These are phyloP conservation scores for Spathaspora sp. DNA, from an alignment of 805 yeast species.

Conservation along the genomic window DNA sequence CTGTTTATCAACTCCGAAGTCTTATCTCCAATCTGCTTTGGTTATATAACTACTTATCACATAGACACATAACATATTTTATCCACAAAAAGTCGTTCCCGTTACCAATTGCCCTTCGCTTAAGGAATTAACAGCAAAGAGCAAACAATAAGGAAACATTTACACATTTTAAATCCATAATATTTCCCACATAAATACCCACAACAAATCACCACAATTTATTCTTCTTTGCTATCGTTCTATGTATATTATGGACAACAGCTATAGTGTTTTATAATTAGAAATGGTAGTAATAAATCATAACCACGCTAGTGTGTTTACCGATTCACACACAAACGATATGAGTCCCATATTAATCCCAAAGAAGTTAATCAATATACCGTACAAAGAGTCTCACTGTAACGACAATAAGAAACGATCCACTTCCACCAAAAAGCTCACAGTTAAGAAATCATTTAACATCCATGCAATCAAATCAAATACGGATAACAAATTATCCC, in stretches of 20 bases:
- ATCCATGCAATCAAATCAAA: slow-evolving; percentile 1
- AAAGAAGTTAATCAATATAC: not conserved
- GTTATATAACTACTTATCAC: no score
- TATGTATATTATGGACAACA: not conserved
- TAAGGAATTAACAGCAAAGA: not conserved
- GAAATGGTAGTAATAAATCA: not conserved
- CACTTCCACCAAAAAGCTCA: not conserved
- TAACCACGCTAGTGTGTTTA: not conserved
- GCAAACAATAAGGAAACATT: not conserved
- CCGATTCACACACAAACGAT: not conserved
- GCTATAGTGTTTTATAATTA: not conserved
- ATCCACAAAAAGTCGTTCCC: not conserved
- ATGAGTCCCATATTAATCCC: not conserved
- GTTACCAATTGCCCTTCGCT: not conserved
- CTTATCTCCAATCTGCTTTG: no score
- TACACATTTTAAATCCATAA: not conserved
- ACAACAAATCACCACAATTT: not conserved
- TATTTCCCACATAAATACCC: not conserved
- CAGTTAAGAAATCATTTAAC: slow-evolving; percentile 1
- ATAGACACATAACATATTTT: not conserved
- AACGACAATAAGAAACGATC: not conserved
- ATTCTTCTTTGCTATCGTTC: not conserved
- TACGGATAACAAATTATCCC: not conserved
- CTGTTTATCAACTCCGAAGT: no score
- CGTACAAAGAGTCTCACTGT: not conserved